Evolutionary conservation across 2,329 filamentous ascomycete species (phyloP), one percentile per base, ranked within the genome.

Genomic region (Calcarisporium arbuscula): DNA sequence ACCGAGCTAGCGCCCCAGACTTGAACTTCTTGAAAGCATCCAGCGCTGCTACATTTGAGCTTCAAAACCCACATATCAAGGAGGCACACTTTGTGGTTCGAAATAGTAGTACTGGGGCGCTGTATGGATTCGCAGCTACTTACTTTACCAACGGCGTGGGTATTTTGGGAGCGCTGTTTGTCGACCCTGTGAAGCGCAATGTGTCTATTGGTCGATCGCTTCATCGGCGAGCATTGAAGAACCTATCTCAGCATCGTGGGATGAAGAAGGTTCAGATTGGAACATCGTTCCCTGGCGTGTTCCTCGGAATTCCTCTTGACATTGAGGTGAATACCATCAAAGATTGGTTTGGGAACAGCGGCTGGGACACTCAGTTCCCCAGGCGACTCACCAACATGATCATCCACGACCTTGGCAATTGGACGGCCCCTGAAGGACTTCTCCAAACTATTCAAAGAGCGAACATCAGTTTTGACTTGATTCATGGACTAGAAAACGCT

Each of bases 101-200:
- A 15, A 96, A 95, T 55, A 94, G 85, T 62, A 94, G 85, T 56
- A 96, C 89, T 0, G 82, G 87, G 43, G 85, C 85, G 1, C 64
- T 96, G 1, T 95, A 95, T 52, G 89, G 89, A 3, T 96, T 95
- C 58, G 90, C 85, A 51, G 83, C 88, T 0, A 94, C 88, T 0
- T 95, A 94, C 54, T 88, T 77, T 54, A 78, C 84, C 51, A 77
- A 77, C 26, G 63, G 63, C 2, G 80, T 80, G 5, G 87, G 86
- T 12, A 81, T 87, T 14, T 78, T 96, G 32, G 88, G 84, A 1
- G 79, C 85, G 4, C 70, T 96, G n/a, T 83, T 95, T 42, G 90
- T 96, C 23, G 89, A 95, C 46, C 89, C 90, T 0, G 65, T 74
- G 5, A 82, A 94, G 50, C 78, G 90, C 21, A 92, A 89, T 49